Conservation (phyloP, 306 rosid species). For the Vigna radiata region DNA sequence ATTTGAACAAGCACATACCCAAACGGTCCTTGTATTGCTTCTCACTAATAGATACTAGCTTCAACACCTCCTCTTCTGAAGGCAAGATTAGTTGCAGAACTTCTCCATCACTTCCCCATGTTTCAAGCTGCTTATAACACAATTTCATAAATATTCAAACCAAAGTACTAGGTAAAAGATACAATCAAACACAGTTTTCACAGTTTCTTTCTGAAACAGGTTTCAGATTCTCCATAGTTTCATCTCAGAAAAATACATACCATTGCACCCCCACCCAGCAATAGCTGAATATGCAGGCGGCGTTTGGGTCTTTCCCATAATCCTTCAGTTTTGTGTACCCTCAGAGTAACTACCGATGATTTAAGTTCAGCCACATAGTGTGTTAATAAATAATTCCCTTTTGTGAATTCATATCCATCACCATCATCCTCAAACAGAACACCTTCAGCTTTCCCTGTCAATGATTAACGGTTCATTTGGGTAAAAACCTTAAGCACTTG, state of each 20-base stretch:
- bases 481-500: not conserved
- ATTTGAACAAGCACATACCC: slow-evolving; percentile 57
- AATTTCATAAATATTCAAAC: slow-evolving; percentile 27
- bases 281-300: slow-evolving; percentile 67
- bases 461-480: slow-evolving; percentile 16
- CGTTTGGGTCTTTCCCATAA: slow-evolving; percentile 85
- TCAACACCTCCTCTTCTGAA: slow-evolving; percentile 67
- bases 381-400: slow-evolving; percentile 79
- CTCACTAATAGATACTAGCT: slow-evolving; percentile 69
- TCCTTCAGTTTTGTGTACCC: slow-evolving; percentile 74
- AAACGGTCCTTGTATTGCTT: slow-evolving; percentile 57
- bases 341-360: slow-evolving; percentile 67
- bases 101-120: slow-evolving; percentile 89
- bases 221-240: slow-evolving; percentile 36
- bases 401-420: slow-evolving; percentile 83
- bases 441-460: slow-evolving; percentile 90
- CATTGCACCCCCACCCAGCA: slow-evolving; percentile 89
- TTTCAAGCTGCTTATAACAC: slow-evolving; percentile 65
- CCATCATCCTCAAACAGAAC: slow-evolving; percentile 89
- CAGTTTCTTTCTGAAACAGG: slow-evolving; percentile 21
- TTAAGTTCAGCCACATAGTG: slow-evolving; percentile 79
- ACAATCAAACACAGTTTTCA: slow-evolving; percentile 14
- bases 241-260: slow-evolving; percentile 54
- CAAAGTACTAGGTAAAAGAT: slow-evolving; percentile 22
- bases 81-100: slow-evolving; percentile 71